Percentiles rank a stretch among this genome's conserved stretches.
phyloP scores from a whole-genome alignment of 2,329 filamentous ascomycete species.

The Nemania diffusa region DNA sequence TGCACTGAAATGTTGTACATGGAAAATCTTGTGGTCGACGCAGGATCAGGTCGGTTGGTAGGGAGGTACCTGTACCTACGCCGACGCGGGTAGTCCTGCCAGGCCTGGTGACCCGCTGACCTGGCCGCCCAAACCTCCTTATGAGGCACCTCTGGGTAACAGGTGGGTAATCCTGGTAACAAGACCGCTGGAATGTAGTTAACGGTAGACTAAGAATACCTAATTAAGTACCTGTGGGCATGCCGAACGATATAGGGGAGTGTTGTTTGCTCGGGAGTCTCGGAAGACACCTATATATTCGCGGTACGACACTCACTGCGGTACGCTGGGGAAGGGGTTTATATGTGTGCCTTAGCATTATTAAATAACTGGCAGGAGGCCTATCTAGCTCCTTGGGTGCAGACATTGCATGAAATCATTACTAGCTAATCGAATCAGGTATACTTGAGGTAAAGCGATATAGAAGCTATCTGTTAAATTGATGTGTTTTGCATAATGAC shows the following conservation, averaged over 20 bases:
- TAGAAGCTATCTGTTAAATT: no score
- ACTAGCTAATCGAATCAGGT: no score
- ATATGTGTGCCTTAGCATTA: no score
- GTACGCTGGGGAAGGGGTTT: not conserved
- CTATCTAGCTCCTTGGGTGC: no score
- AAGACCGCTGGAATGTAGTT: not conserved
- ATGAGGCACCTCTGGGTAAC: constrained; percentile 6
- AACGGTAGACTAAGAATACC: not conserved
- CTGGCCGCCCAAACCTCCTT: not conserved
- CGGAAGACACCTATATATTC: no score
- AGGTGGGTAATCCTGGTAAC: constrained; percentile 22
- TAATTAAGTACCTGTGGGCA: not conserved
- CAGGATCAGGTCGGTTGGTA: not conserved
- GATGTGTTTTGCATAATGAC: no score
- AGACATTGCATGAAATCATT: no score
- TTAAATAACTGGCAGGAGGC: no score
- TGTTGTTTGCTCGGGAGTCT: no score
- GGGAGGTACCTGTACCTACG: not conserved
- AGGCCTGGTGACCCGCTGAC: not conserved
- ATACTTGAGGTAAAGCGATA: no score
- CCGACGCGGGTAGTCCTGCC: not conserved
- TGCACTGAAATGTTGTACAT: not conserved
- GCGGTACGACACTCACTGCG: not conserved
- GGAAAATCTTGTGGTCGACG: not conserved
- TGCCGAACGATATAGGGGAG: not conserved